These are phyloP conservation scores for Russula foetens DNA, from an alignment of 768 basidiomycete genomes.

Conservation along the genomic window DNA sequence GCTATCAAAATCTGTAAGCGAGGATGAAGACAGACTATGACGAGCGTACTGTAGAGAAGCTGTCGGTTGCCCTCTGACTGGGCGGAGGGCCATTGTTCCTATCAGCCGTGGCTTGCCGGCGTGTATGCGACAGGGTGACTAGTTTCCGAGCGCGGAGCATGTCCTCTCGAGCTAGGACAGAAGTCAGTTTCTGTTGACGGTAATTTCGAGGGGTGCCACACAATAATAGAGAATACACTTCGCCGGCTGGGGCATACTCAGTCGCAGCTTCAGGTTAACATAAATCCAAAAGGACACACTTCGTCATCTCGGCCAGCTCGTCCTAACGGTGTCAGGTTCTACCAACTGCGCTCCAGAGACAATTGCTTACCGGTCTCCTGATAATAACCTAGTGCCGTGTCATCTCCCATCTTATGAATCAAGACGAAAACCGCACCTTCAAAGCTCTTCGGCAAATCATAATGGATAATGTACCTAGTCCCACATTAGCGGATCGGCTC, in stretches of 20 bases:
- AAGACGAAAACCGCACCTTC: constrained; percentile 45
- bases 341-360: background rate
- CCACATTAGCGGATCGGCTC: background rate
- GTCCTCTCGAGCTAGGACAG: constrained; percentile 62
- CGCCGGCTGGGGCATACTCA: constrained; percentile 42
- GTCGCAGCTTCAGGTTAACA: background rate
- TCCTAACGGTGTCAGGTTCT: constrained; percentile 34
- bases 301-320: constrained; percentile 72
- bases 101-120: constrained; percentile 36
- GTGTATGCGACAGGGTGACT: constrained; percentile 40
- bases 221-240: constrained; percentile 83
- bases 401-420: background rate
- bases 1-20: constrained; percentile 28
- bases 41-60: constrained; percentile 48
- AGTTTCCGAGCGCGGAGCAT: constrained; percentile 45
- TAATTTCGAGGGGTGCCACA: constrained; percentile 27
- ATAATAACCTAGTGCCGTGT: constrained; percentile 57
- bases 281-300: constrained; percentile 33
- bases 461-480: constrained; percentile 67
- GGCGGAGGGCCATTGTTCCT: constrained; percentile 45
- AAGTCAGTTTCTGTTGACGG: background rate
- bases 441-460: constrained; percentile 74
- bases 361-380: constrained; percentile 67
- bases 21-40: constrained; percentile 20
- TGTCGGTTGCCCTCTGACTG: constrained; percentile 59